Evolutionary conservation across 2,329 filamentous ascomycete species (phyloP), one percentile per base, ranked within the genome.

Genomic region (Periconia sp.): DNA sequence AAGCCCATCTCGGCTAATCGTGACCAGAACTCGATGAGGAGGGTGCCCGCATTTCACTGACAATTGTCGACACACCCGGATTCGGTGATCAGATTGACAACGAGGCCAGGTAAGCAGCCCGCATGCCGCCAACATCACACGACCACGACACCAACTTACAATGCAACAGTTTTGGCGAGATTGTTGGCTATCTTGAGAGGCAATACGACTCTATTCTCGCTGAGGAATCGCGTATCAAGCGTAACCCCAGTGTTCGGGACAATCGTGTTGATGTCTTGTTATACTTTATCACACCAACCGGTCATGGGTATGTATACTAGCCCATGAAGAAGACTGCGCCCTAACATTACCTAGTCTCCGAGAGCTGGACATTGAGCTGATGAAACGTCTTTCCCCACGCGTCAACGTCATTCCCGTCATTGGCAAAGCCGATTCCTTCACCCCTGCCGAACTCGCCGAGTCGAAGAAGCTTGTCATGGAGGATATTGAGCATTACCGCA

Each of bases 391-490:
- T 49, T 96, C 94, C 19, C 94, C 94, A 59, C 92, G 94, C 74
- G 93, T 96, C 79, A 99, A 99, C 76, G 94, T 99, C 66, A 99
- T 99, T 64, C 94, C 94, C 60, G 94, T 99, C 68, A 97, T 99
- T 75, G 94, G 94, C 73, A 96, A 97, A 77, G 94, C 94, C 74
- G 94, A 99, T 76, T 96, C 94, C 19, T 88, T 99, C 59, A 99
- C 94, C 52, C 94, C 94, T 40, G 89, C 91, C 64, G 94, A 99
- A 81, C 84, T 99, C 60, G 94, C 94, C 64, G 94, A 99, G 79
- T 97, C 93, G 65, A 99, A 99, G 87, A 99, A 97, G 84, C 85
- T 99, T 58, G 92, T 99, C 72, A 99, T 99, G 94, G 94, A 99
- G 82, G 94, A 99, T 75, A 99, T 99, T 67, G 94, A 99, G 80